Evolutionary conservation across 768 basidiomycete species (phyloP).

Genomic region (Dentipellis sp.): DNA sequence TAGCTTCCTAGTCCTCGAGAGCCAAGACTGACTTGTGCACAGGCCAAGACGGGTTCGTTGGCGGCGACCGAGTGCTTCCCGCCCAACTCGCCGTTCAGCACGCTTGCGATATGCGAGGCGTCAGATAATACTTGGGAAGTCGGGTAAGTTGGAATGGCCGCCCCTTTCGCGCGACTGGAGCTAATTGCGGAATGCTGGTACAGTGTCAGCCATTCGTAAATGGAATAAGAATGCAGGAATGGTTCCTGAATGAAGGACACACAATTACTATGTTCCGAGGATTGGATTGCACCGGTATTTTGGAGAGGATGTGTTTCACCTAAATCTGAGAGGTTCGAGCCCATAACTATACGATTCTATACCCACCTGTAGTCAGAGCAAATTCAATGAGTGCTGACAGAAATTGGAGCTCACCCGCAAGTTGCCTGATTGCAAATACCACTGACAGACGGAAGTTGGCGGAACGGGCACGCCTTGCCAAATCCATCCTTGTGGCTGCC

Average conservation of each 20-base stretch:
- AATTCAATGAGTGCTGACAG: too few species aligned
- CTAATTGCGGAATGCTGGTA: not conserved
- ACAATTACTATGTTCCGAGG: too few species aligned
- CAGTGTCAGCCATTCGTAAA: not conserved
- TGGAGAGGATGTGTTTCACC: too few species aligned
- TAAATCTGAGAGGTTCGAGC: too few species aligned
- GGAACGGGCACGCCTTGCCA: too few species aligned
- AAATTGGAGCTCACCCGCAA: too few species aligned
- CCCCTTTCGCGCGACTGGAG: not conserved
- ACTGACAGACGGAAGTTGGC: too few species aligned
- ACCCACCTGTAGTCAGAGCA: too few species aligned
- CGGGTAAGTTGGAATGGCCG: slow-evolving; percentile 5
- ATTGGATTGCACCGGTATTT: too few species aligned
- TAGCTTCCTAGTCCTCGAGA: not conserved
- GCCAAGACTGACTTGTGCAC: not conserved
- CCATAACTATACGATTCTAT: too few species aligned
- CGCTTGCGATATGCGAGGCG: not conserved
- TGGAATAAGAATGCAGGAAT: not conserved
- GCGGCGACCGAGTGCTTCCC: slow-evolving; percentile 14
- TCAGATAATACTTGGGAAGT: slow-evolving; percentile 10
- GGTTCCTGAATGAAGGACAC: not conserved
- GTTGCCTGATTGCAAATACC: too few species aligned
- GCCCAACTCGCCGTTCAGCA: slow-evolving; percentile 10
- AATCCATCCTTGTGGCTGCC: too few species aligned
- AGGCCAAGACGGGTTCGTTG: not conserved